phyloP scores from a whole-genome alignment of 2,329 filamentous ascomycete genomes.

The Xylaria sp. region DNA sequence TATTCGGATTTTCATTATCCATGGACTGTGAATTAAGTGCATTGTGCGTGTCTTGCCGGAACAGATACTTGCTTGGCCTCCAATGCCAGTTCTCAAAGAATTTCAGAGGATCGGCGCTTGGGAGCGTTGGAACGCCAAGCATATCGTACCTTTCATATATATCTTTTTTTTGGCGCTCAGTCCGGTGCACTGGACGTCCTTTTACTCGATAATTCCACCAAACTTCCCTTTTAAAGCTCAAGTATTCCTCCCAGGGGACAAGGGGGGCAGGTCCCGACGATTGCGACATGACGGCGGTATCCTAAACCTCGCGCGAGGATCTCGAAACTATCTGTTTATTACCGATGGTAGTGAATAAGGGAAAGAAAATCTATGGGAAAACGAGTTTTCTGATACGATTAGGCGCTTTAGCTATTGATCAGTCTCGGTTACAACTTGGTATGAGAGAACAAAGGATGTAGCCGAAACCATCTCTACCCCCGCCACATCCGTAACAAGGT shows the following conservation, averaged over 20 bases:
- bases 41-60: neutral
- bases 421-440: neutral
- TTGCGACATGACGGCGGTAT: neutral
- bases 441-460: slow-evolving; percentile 21
- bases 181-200: neutral
- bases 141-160: neutral
- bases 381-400: neutral
- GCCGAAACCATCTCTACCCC: slow-evolving; percentile 21
- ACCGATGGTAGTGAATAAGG: neutral
- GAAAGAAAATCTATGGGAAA: neutral
- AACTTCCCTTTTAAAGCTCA: neutral
- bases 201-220: slow-evolving; percentile 11
- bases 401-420: neutral
- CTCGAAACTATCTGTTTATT: neutral
- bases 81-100: neutral
- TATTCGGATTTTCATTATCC: neutral
- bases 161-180: neutral
- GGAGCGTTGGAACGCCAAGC: neutral
- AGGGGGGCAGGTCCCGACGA: neutral
- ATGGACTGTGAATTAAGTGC: neutral
- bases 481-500: neutral
- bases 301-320: neutral
- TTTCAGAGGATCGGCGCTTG: neutral
- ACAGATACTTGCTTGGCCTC: neutral
- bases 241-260: neutral